Base-by-base conservation (phyloP, 768 basidiomycete species). In the Mycena olivaceomarginata region DNA sequence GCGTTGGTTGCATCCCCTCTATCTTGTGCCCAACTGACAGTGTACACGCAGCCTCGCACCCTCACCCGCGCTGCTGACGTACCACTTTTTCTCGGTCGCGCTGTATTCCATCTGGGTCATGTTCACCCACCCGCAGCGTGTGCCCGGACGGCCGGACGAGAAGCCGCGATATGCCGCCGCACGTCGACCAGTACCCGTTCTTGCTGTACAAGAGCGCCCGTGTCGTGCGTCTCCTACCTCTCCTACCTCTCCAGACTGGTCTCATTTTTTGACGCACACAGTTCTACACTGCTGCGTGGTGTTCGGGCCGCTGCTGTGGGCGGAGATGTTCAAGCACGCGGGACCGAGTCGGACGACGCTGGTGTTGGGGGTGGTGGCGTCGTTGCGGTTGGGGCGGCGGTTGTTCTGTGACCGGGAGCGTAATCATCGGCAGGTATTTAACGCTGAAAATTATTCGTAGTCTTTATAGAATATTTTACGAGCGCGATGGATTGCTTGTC, bases 281-380 rank as follows among this genome's bases (percentile, higher is more conserved):
- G 95, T 95, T 99, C 84, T 98, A 93, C 92, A 97, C 94, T 2
- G 98, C 98, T 95, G 94, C 74, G 84, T 97, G n/a, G 97, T 99
- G 1, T 94, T 99, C 79, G 87, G 95, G 11, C 98, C 98, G 0
- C 88, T 98, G 40, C 85, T 99, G 12, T 98, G 96, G 96, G 91
- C 93, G 12, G 98, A 99, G 85, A 88, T 98, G 75, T 71, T 79
- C 53, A 70, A 60, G 64, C 63, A 79, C 22, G 22, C 22, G 43
- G 62, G 72, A 22, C 78, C 78, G 59, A 72, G 75, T 39, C 12
- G 51, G 45, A 43, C n/a, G 69, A 53, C 45, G 60, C 18, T 79
- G 41, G 20, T 74, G 51, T n/a, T 77, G 53, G 41, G 45, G 2
- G 18, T 51, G 31, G 41, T 74, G 11, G 69, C 22, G 15, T 31